Base-by-base conservation (phyloP, 352 stramenopile genomes). In the Pythium graminicola region DNA sequence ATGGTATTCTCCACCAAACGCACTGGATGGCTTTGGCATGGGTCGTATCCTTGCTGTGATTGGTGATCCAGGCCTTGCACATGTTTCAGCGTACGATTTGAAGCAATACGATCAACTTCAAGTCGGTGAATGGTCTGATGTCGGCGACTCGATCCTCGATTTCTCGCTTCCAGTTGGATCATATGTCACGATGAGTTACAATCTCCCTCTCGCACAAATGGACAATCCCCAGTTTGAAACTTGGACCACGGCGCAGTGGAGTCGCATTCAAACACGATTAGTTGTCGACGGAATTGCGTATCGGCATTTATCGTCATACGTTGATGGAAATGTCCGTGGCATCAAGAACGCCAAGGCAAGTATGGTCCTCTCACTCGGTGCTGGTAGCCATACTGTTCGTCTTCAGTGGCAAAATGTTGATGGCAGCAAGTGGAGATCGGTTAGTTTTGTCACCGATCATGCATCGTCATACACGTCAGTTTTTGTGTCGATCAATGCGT, bases 321-420 rank as follows among this genome's bases (percentile, higher is more conserved):
- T 88, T 11, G 76, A 88, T 27, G 80, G 76, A 39, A 69, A 50
- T 50, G 66, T 90, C 51, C 75, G 75, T 45, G 77, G 78, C 11
- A 86, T 88, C 22, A 86, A 89, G 58, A 75, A 86, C 57, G 66
- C 76, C 23, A 73, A 54, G 48, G 81, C 81, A 14, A 89, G 55
- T 31, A 87, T 91, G 70, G 64, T 85, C 28, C 38, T 91, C 0
- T 63, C 66, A 1, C 62, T 91, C 0, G 63, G 66, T 42, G 73
- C 62, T 17, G 81, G 81, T 6, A 81, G 57, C 6, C 81, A 91
- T 54, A 81, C 69, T 27, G 70, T 67, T 13, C 72, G 77, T 39
- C 45, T 91, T 2, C 81, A 89, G 42, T 91, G 81, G 81, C 69
- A 91, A 62, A 89, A 86, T 24, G 67, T 88, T 0, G 77, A 87